Percentiles rank a stretch among this genome's conserved stretches.
Evolutionary conservation across 441 rosid species (phyloP).

Genomic region (Pelargonium cotyledonis): DNA sequence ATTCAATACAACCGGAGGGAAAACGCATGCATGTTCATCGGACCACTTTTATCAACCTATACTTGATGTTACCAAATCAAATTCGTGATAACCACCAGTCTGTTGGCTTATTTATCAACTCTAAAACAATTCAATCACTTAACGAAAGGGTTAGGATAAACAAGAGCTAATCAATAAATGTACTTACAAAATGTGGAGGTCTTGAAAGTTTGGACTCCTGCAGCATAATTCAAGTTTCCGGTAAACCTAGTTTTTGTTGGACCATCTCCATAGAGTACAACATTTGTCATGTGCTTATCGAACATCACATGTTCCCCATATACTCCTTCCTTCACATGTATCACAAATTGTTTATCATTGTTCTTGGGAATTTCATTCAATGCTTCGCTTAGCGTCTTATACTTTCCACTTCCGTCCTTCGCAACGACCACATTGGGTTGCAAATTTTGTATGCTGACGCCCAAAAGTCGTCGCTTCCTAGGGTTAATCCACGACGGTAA

Average conservation of each 20-base stretch:
- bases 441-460: conserved; percentile 18
- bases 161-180: background rate
- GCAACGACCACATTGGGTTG: conserved; percentile 53
- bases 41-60: too few relatives aligned
- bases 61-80: too few relatives aligned
- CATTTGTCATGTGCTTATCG: conserved; percentile 26
- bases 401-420: conserved; percentile 65
- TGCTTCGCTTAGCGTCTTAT: conserved; percentile 54
- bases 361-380: conserved; percentile 35
- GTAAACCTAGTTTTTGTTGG: conserved; percentile 55
- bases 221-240: conserved; percentile 38
- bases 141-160: background rate
- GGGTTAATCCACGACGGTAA: conserved; percentile 18
- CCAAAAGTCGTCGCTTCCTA: conserved; percentile 25
- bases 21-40: too few relatives aligned
- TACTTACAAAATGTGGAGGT: conserved; percentile 41
- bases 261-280: conserved; percentile 74
- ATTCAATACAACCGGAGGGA: too few relatives aligned
- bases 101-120: too few relatives aligned
- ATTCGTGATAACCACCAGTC: too few relatives aligned
- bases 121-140: background rate
- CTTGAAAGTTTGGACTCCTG: conserved; percentile 42
- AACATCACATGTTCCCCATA: conserved; percentile 51
- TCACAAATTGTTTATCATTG: conserved; percentile 32
- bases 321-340: conserved; percentile 63